Percentiles rank a stretch among this genome's conserved stretches.
These are phyloP conservation scores for Trifolium subterraneum DNA, from an alignment of 306 rosid species.

Conservation along the genomic window DNA sequence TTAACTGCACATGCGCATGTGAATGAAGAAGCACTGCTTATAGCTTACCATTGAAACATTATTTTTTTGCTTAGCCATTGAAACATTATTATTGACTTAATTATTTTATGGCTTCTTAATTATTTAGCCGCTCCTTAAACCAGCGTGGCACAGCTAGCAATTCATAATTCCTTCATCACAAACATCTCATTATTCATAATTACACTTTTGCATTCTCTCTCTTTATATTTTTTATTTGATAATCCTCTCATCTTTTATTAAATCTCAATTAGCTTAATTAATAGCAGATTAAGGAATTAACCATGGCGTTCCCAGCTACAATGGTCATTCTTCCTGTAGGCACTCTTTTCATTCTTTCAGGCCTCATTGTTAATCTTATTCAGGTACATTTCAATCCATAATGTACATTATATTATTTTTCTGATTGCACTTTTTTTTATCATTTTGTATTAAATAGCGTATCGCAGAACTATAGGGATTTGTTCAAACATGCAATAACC, in stretches of 20 bases:
- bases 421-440: too few species aligned
- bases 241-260: neutral
- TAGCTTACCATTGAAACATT: too few species aligned
- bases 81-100: too few species aligned
- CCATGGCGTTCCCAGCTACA: slow-evolving; percentile 79
- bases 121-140: slow-evolving; percentile 31
- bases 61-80: too few species aligned
- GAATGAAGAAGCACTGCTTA: too few species aligned
- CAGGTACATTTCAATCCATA: slow-evolving; percentile 54
- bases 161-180: neutral
- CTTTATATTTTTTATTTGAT: neutral
- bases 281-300: slow-evolving; percentile 19
- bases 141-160: neutral
- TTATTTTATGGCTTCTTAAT: neutral
- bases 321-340: slow-evolving; percentile 72
- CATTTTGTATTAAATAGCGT: too few species aligned
- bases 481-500: too few species aligned
- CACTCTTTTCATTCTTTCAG: slow-evolving; percentile 74
- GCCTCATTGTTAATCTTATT: slow-evolving; percentile 68
- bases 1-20: too few species aligned
- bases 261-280: slow-evolving; percentile 18
- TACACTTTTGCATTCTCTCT: neutral
- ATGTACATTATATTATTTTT: neutral
- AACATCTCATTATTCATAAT: neutral
- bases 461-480: too few species aligned